These are phyloP conservation scores for Colletotrichum cuscutae DNA, from an alignment of 2,329 filamentous ascomycete genomes.

Conservation along the genomic window DNA sequence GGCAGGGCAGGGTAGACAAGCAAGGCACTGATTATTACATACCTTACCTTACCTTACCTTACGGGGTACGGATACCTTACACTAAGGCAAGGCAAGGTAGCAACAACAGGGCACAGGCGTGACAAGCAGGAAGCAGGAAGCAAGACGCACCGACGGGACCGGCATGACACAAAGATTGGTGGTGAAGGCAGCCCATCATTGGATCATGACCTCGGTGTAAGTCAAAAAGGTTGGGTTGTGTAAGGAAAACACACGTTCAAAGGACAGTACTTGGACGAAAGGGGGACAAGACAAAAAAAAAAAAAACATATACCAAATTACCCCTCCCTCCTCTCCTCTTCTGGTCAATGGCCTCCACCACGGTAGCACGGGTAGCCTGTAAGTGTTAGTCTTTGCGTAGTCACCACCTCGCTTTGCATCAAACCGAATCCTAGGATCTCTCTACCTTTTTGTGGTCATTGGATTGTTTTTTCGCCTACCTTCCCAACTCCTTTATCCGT, in stretches of 20 bases:
- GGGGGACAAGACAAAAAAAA: not conserved
- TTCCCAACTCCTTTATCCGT: not conserved
- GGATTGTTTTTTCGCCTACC: not conserved
- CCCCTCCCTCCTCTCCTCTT: slow-evolving; percentile 7
- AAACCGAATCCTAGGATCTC: not conserved
- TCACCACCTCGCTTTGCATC: not conserved
- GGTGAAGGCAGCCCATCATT: not conserved
- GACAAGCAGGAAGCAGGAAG: too few relatives aligned
- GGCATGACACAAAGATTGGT: not conserved
- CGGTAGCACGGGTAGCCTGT: too few relatives aligned
- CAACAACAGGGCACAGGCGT: not conserved
- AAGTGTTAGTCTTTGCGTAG: not conserved
- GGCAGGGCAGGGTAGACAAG: not conserved
- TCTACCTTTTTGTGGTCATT: not conserved
- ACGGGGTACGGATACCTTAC: too few relatives aligned
- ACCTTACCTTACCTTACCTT: too few relatives aligned
- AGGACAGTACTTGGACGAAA: not conserved
- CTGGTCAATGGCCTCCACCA: not conserved
- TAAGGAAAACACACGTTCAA: not conserved
- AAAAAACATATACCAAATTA: not conserved
- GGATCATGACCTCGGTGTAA: not conserved
- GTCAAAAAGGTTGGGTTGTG: not conserved
- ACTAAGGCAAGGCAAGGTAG: not conserved
- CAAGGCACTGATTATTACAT: not conserved
- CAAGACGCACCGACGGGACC: not conserved